Evolutionary conservation across 345 rosid genomes (phyloP).

Genomic region (Alliaria petiolata): DNA sequence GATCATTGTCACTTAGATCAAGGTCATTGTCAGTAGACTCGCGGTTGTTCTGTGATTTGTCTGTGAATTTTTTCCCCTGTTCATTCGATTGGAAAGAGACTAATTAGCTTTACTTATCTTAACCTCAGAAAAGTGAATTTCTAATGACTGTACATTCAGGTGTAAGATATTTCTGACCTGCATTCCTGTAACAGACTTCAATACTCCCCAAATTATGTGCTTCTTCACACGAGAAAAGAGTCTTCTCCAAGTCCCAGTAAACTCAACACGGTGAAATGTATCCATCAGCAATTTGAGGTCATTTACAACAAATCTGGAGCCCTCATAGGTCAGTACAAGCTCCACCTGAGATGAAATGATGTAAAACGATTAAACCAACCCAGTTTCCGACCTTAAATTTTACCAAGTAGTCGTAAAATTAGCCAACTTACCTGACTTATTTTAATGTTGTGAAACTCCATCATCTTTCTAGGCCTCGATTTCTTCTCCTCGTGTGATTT

Average conservation of each 20-base stretch:
- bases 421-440: conserved; percentile 78
- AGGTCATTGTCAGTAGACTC: conserved; percentile 74
- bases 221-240: conserved; percentile 97
- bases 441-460: conserved; percentile 90
- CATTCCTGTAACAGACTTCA: conserved; percentile 98
- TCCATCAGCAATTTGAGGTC: conserved; percentile 97
- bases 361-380: conserved; percentile 3
- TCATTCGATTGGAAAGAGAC: conserved; percentile 1
- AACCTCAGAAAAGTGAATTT: too few relatives aligned
- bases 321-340: conserved; percentile 86
- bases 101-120: background rate
- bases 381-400: background rate
- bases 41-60: conserved; percentile 58
- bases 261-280: conserved; percentile 81
- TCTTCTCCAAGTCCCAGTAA: conserved; percentile 96
- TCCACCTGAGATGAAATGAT: conserved; percentile 57
- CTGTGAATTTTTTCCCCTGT: conserved; percentile 96
- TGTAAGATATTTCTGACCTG: too few relatives aligned
- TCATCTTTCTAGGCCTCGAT: conserved; percentile 79
- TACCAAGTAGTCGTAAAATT: background rate
- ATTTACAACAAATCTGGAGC: conserved; percentile 91
- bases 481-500: conserved; percentile 83
- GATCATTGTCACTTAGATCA: conserved; percentile 77
- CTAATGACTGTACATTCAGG: too few relatives aligned
- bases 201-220: conserved; percentile 96